These are phyloP conservation scores for Aaosphaeria pasadenensis DNA, from an alignment of 2,329 filamentous ascomycete genomes.

Conservation along the genomic window DNA sequence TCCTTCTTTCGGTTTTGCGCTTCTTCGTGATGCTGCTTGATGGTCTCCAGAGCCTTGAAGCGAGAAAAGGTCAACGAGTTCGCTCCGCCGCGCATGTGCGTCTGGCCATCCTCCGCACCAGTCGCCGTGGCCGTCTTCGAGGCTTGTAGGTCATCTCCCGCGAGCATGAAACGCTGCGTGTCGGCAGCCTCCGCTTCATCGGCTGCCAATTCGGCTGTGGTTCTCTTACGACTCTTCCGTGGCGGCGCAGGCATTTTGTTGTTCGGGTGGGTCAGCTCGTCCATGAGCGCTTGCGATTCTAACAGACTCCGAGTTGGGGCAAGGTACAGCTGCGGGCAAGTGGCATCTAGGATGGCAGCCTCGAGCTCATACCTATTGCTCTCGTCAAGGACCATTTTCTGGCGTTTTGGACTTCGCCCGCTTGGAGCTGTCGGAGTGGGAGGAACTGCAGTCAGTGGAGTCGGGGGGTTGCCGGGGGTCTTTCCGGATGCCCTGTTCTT, in stretches of 20 bases:
- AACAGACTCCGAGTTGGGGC: conserved; percentile 69
- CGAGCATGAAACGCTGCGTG: conserved; percentile 88
- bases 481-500: conserved; percentile 47
- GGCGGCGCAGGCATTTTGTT: conserved; percentile 74
- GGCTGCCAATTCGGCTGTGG: conserved; percentile 88
- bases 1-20: conserved; percentile 54
- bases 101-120: conserved; percentile 66
- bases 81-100: conserved; percentile 55
- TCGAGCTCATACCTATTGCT: conserved; percentile 73
- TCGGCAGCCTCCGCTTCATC: conserved; percentile 90
- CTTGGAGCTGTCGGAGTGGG: conserved; percentile 56
- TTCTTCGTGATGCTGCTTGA: conserved; percentile 74
- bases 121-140: conserved; percentile 54
- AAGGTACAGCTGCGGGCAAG: conserved; percentile 71
- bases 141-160: conserved; percentile 78
- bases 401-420: conserved; percentile 66
- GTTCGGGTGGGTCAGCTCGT: conserved; percentile 70
- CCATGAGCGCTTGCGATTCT: conserved; percentile 69
- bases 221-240: conserved; percentile 88
- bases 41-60: conserved; percentile 87
- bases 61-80: conserved; percentile 85
- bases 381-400: conserved; percentile 73
- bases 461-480: conserved; percentile 61
- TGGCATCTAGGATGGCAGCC: conserved; percentile 69
- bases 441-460: conserved; percentile 54